These are phyloP conservation scores for Corynascus novoguineensis DNA, from an alignment of 495 filamentous ascomycete genomes.

Conservation along the genomic window DNA sequence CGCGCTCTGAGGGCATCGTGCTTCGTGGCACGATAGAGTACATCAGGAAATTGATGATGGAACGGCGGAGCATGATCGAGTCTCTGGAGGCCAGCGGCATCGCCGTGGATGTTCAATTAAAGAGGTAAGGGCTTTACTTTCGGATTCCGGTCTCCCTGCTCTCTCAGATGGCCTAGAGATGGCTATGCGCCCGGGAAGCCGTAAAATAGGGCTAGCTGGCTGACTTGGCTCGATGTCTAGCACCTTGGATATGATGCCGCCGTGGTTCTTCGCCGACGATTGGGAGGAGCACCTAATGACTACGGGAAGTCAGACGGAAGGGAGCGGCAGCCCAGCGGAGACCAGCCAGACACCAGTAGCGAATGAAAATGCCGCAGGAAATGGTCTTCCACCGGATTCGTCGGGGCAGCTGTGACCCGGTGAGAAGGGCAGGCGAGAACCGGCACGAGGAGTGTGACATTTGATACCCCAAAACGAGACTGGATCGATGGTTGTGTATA, in stretches of 20 bases:
- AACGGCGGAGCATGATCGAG: constrained; percentile 53
- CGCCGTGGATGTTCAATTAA: constrained; percentile 17
- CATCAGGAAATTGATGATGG: constrained; percentile 58
- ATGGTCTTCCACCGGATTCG: not conserved
- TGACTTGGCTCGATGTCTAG: not conserved
- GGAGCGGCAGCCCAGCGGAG: not conserved
- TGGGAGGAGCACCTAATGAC: not conserved
- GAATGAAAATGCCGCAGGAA: no score
- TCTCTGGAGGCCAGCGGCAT: constrained; percentile 23
- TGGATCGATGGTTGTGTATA: not conserved
- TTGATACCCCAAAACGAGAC: not conserved
- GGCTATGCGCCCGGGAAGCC: not conserved
- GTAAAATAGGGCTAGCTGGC: not conserved
- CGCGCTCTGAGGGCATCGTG: constrained; percentile 78
- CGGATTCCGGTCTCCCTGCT: not conserved
- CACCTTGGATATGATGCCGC: not conserved
- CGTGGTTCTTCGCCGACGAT: not conserved
- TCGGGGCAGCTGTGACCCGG: not conserved
- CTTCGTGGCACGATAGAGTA: constrained; percentile 69
- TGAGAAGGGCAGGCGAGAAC: not conserved
- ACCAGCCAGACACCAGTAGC: not conserved
- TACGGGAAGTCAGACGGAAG: not conserved
- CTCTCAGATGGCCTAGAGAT: not conserved
- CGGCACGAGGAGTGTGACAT: not conserved
- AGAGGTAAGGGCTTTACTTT: constrained; percentile 13